These are phyloP conservation scores for Petunia secreta DNA, from an alignment of 257 asterid genomes.

Conservation along the genomic window DNA sequence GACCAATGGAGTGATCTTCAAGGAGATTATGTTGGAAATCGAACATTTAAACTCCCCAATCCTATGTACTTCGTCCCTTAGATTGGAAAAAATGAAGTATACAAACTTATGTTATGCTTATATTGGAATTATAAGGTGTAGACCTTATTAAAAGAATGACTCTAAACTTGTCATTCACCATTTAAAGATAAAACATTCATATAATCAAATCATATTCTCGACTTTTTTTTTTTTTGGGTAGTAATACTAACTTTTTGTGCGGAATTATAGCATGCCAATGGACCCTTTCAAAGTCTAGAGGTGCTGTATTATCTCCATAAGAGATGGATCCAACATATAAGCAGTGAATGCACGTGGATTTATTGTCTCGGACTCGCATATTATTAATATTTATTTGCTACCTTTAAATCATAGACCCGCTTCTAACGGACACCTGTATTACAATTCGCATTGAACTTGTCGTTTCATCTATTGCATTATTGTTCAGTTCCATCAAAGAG, in stretches of 20 bases:
- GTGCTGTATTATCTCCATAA: background rate
- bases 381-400: background rate
- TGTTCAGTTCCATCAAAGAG: background rate
- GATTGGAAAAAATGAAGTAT: background rate
- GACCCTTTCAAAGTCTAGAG: slow-evolving; percentile 8
- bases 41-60: slow-evolving; percentile 65
- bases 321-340: slow-evolving; percentile 24
- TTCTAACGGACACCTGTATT: background rate
- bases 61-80: slow-evolving; percentile 70
- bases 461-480: background rate
- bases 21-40: slow-evolving; percentile 52
- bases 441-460: background rate
- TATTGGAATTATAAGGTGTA: background rate
- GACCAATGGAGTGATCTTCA: slow-evolving; percentile 72
- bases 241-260: background rate
- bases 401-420: background rate
- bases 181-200: background rate
- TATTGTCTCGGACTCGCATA: background rate
- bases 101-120: background rate
- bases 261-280: background rate
- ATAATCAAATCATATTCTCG: background rate
- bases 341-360: background rate
- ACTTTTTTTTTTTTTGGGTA: background rate
- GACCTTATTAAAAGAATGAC: background rate
- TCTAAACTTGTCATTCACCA: background rate